Base-by-base conservation (phyloP, 1,284 basidiomycete genomes). In the Trichosporon faecale region DNA sequence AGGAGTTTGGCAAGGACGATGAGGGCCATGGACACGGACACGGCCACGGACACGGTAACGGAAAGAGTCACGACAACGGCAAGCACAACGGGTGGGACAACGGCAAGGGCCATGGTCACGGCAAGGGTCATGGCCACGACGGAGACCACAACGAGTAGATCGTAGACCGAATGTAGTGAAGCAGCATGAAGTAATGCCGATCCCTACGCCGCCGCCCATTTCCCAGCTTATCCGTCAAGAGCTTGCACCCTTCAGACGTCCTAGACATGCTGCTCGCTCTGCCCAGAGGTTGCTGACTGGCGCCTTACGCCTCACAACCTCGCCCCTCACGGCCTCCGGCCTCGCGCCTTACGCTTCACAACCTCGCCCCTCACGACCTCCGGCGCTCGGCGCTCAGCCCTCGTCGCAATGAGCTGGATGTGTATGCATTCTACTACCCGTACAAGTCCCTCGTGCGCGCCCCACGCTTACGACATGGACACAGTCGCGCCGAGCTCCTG, bases 401-500 rank as follows among this genome's bases (percentile, higher is more conserved):
- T 33, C 8, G 12, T 11, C 7, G 57, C 27, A 60, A 31, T 46
- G 71, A 72, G 69, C 57, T 72, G 71, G 67, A 72, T 72, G 67
- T 72, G 67, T 72, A 72, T 72, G 68, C 66, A 69, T 61, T 65
- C 65, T 61, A 61, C 57, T 61, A 61, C 57, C 57, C 57, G 57
- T 61, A 61, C 57, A 61, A 61, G 12, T n/a, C n/a, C 21, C 49
- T 21, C 49, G 49, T 52, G 3, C 21, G 5, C 6, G 7, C 6
- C 49, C 23, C 25, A 18, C 6, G 29, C 49, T 65, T 73, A 79
- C 55, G 76, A 71, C 55, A 96, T 87, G 79, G 89, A 88, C 75
- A 98, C 89, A 71, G 93, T 90, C 72, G 92, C 97, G 61, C 97
- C 97, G 64, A 98, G 89, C 72, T 86, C 90, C 85, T 93, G 90